These are phyloP conservation scores for cucumber (Cucumis sativus) DNA, from an alignment of 306 rosid species.

Conservation along the genomic window DNA sequence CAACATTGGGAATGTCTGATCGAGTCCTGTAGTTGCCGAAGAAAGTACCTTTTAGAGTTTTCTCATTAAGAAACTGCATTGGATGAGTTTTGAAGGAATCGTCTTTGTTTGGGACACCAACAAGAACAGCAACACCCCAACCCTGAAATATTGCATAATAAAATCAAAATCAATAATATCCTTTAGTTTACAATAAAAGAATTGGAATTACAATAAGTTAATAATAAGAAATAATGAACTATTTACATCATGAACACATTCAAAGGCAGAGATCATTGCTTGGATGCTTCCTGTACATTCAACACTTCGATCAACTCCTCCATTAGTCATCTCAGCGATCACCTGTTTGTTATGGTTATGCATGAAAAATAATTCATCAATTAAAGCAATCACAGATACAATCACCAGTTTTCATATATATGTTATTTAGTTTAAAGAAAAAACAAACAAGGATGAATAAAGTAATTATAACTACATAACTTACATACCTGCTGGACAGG, in stretches of 20 bases:
- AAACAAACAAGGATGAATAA: too few species aligned
- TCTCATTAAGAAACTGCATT: slow-evolving; percentile 52
- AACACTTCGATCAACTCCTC: slow-evolving; percentile 82
- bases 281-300: slow-evolving; percentile 86
- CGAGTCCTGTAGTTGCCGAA: slow-evolving; percentile 87
- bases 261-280: slow-evolving; percentile 87
- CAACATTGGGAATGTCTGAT: slow-evolving; percentile 61
- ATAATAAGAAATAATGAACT: too few species aligned
- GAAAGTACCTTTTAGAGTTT: slow-evolving; percentile 85
- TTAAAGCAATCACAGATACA: too few species aligned
- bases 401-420: too few species aligned
- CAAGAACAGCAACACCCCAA: slow-evolving; percentile 92
- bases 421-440: too few species aligned
- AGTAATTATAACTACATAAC: too few species aligned
- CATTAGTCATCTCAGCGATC: slow-evolving; percentile 66
- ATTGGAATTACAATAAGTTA: too few species aligned
- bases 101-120: slow-evolving; percentile 79
- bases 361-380: too few species aligned
- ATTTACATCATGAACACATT: slow-evolving; percentile 78
- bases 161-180: too few species aligned
- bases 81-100: slow-evolving; percentile 79
- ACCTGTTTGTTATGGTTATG: slow-evolving; percentile 21
- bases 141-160: slow-evolving; percentile 29
- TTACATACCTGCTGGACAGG: slow-evolving; percentile 36
- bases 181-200: too few species aligned